These are phyloP conservation scores for Sequoia sempervirens DNA, from an alignment of 75 land plant genomes.

Conservation along the genomic window DNA sequence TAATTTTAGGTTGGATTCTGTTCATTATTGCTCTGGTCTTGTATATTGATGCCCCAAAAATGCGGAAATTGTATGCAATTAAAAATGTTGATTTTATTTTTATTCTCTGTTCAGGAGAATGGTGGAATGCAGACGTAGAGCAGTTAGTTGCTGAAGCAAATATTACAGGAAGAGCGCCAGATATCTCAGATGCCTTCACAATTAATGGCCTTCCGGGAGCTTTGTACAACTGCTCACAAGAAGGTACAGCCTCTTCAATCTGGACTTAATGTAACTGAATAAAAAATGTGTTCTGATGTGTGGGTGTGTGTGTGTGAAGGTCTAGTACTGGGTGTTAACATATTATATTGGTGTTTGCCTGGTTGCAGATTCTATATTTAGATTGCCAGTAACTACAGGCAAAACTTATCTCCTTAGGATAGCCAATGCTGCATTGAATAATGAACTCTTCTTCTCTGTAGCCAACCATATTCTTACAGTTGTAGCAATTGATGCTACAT, in stretches of 20 bases:
- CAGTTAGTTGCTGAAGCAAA: constrained; percentile 12
- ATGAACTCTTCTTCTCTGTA: constrained; percentile 19
- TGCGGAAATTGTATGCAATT: not conserved
- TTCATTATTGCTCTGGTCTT: not conserved
- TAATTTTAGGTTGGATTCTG: constrained; percentile 7
- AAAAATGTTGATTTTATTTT: not conserved
- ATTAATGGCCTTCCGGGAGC: constrained; percentile 44
- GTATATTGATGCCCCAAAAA: not conserved
- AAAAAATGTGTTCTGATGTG: too few species aligned
- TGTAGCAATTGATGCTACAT: constrained; percentile 25
- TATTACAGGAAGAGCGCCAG: constrained; percentile 21
- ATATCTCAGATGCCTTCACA: constrained; percentile 40
- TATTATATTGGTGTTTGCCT: not conserved
- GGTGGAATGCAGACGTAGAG: constrained; percentile 36
- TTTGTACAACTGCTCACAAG: constrained; percentile 30
- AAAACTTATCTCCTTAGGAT: constrained; percentile 20
- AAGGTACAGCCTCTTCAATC: not conserved
- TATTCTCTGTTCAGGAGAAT: constrained; percentile 30
- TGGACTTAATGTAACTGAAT: not conserved
- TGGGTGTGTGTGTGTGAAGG: too few species aligned
- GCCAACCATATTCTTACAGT: constrained; percentile 36
- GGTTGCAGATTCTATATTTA: constrained; percentile 6
- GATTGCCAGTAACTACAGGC: not conserved
- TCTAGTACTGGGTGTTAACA: not conserved
- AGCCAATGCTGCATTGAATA: constrained; percentile 13